Evolutionary conservation across 1,284 basidiomycete genomes (phyloP), one percentile per base, ranked within the genome.

Genomic region (Porogramme epimiltina): DNA sequence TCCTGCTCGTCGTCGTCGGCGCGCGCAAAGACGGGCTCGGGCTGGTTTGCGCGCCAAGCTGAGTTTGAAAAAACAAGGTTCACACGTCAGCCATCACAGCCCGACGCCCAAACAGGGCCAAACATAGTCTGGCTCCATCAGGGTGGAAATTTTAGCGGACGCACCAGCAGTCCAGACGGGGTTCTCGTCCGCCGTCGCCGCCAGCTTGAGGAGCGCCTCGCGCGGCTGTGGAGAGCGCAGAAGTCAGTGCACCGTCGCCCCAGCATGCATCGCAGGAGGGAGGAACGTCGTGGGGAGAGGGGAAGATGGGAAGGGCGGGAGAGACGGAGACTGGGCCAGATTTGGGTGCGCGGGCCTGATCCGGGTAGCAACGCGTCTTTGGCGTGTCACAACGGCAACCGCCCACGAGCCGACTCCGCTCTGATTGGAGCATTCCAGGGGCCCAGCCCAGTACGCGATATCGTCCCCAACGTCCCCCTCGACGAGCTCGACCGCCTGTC

Each of bases 151-250:
- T 60, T 60, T 60, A 23, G 41, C 44, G 42, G 36, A 75, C 87
- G 77, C 72, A 88, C 91, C 91, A 72, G 71, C 73, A 26, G 92
- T 94, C 87, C 88, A 94, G 62, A 84, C 79, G 43, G 89, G 89
- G 66, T 95, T 87, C 25, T 92, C 84, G 62, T 87, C 87, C 20
- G 57, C 57, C 59, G 76, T 69, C 20, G 87, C 75, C 19, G 95
- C 96, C 65, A 96, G 98, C 73, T 89, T 94, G 78, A 99, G 87
- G 57, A 99, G 74, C 3, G 96, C 96, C 73, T 98, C 95, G 58
- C 96, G 87, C 26, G 96, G 96, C 91, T 98, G 75, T 65, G 55
- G 45, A 55, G 45, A 60, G 57, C 45, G 52, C 54, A 61, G 62
- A 61, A 64, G 65, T 67, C 44, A 63, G 55, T 28, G 52, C 43